Base-by-base conservation (phyloP, 257 asterid species). In the Scutellaria barbata region DNA sequence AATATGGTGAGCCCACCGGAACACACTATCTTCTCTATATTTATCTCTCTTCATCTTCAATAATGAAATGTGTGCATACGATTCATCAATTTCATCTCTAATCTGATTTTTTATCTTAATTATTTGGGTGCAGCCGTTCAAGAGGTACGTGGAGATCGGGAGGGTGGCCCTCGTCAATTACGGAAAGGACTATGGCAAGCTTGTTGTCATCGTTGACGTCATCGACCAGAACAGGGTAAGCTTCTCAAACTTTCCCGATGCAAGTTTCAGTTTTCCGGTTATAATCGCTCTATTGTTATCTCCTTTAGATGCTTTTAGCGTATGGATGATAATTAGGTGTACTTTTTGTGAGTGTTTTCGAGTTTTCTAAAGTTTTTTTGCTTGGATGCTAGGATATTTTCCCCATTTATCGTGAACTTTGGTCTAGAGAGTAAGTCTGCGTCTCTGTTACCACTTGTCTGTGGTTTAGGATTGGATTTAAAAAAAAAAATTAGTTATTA, bases 81-180 rank as follows among this genome's bases (percentile, higher is more conserved):
- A 8, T 25, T 60, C 9, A 3, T 64, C 71, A 8, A 35, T 13
- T 46, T 57, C 55, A 22, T 35, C 62, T 65, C 35, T 30, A n/a
- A 5, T 5, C 1, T 14, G 8, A 8, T n/a, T 6, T 50, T 6
- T 20, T 54, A 3, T 42, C 8, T 33, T 66, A 42, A 16, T 48
- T 9, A 39, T 51, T 56, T 69, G 35, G 43, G 8, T 79, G 53
- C 63, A 92, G 98, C 96, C 95, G 83, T 92, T 92, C 94, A 92
- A 92, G 90, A 88, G 98, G 82, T 92, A 81, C 79, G 96, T 92
- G 68, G 96, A 92, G 94, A 87, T 89, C 73, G 98, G 98, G 68
- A 82, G 98, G 80, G 98, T 92, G 6, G 98, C 92, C 22, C 88
- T 92, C 18, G 88, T 92, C 81, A 92, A 92, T 80, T 92, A 85